Evolutionary conservation across 306 rosid genomes (phyloP), one percentile per base, ranked within the genome.

Genomic region (peach (Prunus persica)): DNA sequence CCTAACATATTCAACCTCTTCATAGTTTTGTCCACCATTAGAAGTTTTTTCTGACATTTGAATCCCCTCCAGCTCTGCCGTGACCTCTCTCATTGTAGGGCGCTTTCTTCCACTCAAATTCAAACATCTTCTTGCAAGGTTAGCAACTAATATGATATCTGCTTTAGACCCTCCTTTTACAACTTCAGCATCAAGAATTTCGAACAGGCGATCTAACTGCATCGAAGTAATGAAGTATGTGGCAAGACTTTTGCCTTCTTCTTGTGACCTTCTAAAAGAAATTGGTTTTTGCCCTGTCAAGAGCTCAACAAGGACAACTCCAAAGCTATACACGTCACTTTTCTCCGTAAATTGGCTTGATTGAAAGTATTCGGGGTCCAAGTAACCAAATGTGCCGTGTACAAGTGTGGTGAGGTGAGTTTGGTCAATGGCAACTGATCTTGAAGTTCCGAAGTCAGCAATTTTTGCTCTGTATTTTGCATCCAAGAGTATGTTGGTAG

Each of bases 141-240:
- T 34, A 34, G 41, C 41, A 34, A 34, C 41, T 34, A 34, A 6
- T 3, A 61, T 5, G 45, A 83, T 75, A 12, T 87, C 88, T 49
- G 81, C 82, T 43, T 38, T 84, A 8, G 51, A 28, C 12, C 49
- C 84, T 14, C 62, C 81, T 9, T 81, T 69, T 28, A 7, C 2
- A 22, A 89, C 78, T 51, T 73, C 81, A 28, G 41, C 19, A 8
- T 86, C 88, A 25, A 83, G n/a, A 10, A 87, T 67, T 11, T 83
- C 86, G 61, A 81, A 83, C 0, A 81, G 16, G 22, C n/a, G 18
- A 38, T 75, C 69, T 34, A 34, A 34, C 2, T 34, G 41, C 41
- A 34, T 34, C 2, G 41, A 34, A 34, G 8, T 34, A 6, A 60
- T 58, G 67, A 86, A 89, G 77, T 83, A 79, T 3, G 85, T 63